These are phyloP conservation scores for Cladorrhinum sp. DNA, from an alignment of 2,329 filamentous ascomycete genomes.

Conservation along the genomic window DNA sequence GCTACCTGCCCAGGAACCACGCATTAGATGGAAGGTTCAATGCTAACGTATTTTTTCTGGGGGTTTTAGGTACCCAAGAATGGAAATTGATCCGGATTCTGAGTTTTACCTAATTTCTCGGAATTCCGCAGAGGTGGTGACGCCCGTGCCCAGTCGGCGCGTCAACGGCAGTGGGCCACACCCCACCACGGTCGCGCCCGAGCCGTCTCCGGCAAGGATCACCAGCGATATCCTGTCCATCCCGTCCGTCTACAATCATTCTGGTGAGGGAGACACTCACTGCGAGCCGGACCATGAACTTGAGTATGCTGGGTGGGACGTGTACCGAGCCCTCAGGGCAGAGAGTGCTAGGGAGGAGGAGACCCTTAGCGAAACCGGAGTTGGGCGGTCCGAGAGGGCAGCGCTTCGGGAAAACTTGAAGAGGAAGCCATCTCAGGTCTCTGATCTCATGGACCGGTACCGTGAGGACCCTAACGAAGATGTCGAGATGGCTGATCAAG, in stretches of 20 bases:
- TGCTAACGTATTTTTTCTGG: background rate
- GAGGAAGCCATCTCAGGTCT: background rate
- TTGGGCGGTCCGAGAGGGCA: slow-evolving; percentile 1
- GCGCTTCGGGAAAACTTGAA: background rate
- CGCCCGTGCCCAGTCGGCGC: background rate
- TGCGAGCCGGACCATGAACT: background rate
- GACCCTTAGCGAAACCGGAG: background rate
- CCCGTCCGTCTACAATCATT: background rate
- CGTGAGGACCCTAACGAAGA: background rate
- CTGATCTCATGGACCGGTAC: background rate
- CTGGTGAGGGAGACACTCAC: background rate
- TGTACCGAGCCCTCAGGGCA: background rate
- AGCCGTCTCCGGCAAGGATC: slow-evolving; percentile 11
- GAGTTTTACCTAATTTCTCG: background rate
- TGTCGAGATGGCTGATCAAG: background rate
- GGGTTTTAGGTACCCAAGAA: background rate
- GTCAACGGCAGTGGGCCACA: too few relatives aligned
- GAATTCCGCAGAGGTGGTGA: background rate
- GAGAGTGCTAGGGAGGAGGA: background rate
- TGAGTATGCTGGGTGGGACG: background rate
- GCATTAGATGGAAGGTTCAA: background rate
- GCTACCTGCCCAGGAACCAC: background rate
- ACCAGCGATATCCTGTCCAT: slow-evolving; percentile 22
- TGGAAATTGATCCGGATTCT: background rate
- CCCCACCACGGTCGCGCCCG: background rate